These are phyloP conservation scores for Vicia faba DNA, from an alignment of 306 rosid species.

Conservation along the genomic window DNA sequence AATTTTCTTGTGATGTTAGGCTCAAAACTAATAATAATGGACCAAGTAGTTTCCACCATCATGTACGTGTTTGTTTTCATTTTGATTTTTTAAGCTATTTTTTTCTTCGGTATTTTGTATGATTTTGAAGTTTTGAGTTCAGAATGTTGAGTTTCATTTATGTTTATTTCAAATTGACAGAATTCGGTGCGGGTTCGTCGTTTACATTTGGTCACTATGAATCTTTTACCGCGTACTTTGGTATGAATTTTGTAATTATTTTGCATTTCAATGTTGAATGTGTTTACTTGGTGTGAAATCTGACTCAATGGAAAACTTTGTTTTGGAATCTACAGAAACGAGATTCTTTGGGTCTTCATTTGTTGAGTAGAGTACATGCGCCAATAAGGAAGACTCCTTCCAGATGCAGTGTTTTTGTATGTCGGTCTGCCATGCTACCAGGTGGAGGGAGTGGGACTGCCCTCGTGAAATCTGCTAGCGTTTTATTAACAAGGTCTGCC, in stretches of 20 bases:
- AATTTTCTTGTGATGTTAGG: slow-evolving; percentile 55
- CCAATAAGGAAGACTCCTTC: slow-evolving; percentile 63
- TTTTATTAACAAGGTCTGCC: slow-evolving; percentile 61
- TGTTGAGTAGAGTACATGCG: slow-evolving; percentile 50
- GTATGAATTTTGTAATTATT: slow-evolving; percentile 45
- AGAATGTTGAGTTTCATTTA: slow-evolving; percentile 33
- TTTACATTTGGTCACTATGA: slow-evolving; percentile 55
- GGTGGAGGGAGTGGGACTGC: slow-evolving; percentile 72
- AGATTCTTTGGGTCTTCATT: slow-evolving; percentile 62
- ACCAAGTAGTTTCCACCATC: slow-evolving; percentile 41
- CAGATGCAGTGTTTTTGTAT: slow-evolving; percentile 66
- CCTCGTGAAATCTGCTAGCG: slow-evolving; percentile 66
- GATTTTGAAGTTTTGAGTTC: slow-evolving; percentile 1
- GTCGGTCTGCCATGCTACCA: slow-evolving; percentile 71
- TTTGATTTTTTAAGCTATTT: not conserved
- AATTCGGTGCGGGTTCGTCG: slow-evolving; percentile 53
- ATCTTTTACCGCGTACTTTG: slow-evolving; percentile 62
- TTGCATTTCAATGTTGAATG: slow-evolving; percentile 13
- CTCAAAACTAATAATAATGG: slow-evolving; percentile 38
- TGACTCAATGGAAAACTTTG: slow-evolving; percentile 28
- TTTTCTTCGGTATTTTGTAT: not conserved
- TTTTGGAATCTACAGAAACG: slow-evolving; percentile 58
- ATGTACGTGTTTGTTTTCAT: slow-evolving; percentile 50
- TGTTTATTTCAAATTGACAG: slow-evolving; percentile 42
- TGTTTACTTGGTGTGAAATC: slow-evolving; percentile 25